Base-by-base conservation (phyloP, 1,139 yeast species). In the Candida dubliniensis region DNA sequence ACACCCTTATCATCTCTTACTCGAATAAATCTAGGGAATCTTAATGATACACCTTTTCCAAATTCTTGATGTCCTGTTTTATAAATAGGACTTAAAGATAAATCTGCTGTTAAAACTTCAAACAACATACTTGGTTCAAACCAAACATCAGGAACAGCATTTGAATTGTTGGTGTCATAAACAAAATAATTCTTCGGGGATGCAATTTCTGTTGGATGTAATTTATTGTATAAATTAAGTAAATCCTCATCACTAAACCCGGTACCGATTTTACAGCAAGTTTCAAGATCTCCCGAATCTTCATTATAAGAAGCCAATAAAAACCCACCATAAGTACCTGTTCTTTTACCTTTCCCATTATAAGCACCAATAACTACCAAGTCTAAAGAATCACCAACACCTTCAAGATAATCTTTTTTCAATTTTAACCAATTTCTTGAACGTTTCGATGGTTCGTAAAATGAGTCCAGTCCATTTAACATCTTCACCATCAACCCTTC, bases 401-500 rank as follows among this genome's bases (percentile, higher is more conserved):
- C 97, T 3, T 87, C 87, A 42, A 93, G 71, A 57, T 93, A 93
- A 66, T 93, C 99, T 64, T 93, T 93, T 66, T 93, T 93, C 58
- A 93, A 73, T 60, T 93, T 93, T 52, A 93, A 76, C 99, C 99
- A 93, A 64, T 93, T 91, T 48, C 96, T 74, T 9, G 96, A 87
- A 60, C 99, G 77, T 63, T 91, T 91, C 31, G 96, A 87, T 8
- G 99, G 99, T 65, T 93, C 96, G 61, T 93, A 93, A 47, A 72
- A 81, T 3, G 95, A 85, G 42, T 90, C 96, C 7, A 64, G 63
- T 0, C 96, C 95, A 49, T 87, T 84, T 33, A 93, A 69, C 69
- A 89, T 82, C 61, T 93, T 93, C 38, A 93, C 93, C 99, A 93
- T 93, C 41, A 93, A 74, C 0, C 99, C 99, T 64, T 93, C 99